phyloP scores from a whole-genome alignment of 2,329 filamentous ascomycete species.

The Ramularia endophylla region DNA sequence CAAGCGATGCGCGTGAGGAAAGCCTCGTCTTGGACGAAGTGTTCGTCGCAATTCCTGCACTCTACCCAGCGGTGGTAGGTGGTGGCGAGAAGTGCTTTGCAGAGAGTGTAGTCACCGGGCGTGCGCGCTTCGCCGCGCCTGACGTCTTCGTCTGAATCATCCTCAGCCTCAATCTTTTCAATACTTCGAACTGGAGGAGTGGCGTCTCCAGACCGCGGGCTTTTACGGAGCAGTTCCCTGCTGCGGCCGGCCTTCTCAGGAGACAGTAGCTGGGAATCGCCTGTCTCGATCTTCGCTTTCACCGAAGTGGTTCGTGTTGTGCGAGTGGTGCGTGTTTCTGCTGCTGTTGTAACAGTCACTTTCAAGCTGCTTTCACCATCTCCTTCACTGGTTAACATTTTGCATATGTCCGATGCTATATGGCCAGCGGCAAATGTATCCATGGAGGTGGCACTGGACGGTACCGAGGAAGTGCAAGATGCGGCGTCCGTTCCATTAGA shows the following conservation, averaged over 20 bases:
- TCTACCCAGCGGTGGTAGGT: conserved; percentile 78
- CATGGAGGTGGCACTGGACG: conserved; percentile 28
- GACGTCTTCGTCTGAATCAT: conserved; percentile 11
- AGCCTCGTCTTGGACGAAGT: conserved; percentile 83
- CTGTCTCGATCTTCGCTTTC: neutral
- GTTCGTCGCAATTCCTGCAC: conserved; percentile 73
- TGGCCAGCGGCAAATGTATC: conserved; percentile 23
- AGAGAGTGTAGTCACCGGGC: conserved; percentile 66
- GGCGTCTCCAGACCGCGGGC: conserved; percentile 6
- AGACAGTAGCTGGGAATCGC: conserved; percentile 6
- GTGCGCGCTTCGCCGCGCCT: conserved; percentile 33
- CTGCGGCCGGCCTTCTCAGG: conserved; percentile 8
- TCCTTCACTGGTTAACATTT: conserved; percentile 25
- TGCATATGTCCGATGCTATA: conserved; percentile 27
- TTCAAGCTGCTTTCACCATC: conserved; percentile 2
- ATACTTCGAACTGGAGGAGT: conserved; percentile 23
- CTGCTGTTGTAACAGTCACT: conserved; percentile 6
- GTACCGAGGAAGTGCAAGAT: conserved; percentile 17
- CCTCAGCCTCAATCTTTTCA: conserved; percentile 15
- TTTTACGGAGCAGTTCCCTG: conserved; percentile 10
- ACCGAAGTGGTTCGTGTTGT: conserved; percentile 4
- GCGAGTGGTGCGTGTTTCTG: conserved; percentile 3
- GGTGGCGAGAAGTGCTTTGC: conserved; percentile 66
- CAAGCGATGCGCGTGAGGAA: conserved; percentile 83
- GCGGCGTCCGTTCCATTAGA: conserved; percentile 18